phyloP scores from a whole-genome alignment of 169 alveolate species.

The Besnoitia besnoiti region DNA sequence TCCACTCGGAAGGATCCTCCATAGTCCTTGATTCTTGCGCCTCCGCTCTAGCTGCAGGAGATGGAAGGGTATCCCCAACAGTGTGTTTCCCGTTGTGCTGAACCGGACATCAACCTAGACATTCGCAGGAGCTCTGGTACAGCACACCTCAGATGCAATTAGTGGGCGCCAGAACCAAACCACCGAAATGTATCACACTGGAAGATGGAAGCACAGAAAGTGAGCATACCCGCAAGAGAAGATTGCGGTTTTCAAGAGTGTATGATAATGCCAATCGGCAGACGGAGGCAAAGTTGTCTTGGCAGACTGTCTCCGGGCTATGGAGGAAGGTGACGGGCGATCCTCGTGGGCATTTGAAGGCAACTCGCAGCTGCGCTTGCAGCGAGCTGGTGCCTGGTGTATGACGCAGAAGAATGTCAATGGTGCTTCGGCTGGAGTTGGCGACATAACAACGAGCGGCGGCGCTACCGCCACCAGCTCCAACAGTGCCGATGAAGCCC shows the following conservation, averaged over 20 bases:
- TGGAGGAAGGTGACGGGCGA: constrained; percentile 83
- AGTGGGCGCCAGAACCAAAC: constrained; percentile 74
- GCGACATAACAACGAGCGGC: constrained; percentile 75
- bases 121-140: constrained; percentile 73
- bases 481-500: constrained; percentile 72
- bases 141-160: constrained; percentile 73
- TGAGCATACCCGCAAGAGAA: neutral
- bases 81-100: neutral
- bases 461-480: constrained; percentile 72
- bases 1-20: constrained; percentile 78
- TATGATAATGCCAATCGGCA: neutral
- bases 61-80: constrained; percentile 76
- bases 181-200: constrained; percentile 74
- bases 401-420: constrained; percentile 81
- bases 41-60: constrained; percentile 84
- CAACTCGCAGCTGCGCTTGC: constrained; percentile 84
- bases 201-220: constrained; percentile 73
- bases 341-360: constrained; percentile 85
- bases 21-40: constrained; percentile 82
- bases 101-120: neutral
- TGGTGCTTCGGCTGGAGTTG: constrained; percentile 83
- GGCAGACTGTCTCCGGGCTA: constrained; percentile 80
- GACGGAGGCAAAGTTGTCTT: constrained; percentile 74
- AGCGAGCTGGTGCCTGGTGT: constrained; percentile 80
- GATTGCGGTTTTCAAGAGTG: neutral